Evolutionary conservation across 2,329 filamentous ascomycete species (phyloP).

Genomic region (Stagonosporopsis cucurbitacearum): DNA sequence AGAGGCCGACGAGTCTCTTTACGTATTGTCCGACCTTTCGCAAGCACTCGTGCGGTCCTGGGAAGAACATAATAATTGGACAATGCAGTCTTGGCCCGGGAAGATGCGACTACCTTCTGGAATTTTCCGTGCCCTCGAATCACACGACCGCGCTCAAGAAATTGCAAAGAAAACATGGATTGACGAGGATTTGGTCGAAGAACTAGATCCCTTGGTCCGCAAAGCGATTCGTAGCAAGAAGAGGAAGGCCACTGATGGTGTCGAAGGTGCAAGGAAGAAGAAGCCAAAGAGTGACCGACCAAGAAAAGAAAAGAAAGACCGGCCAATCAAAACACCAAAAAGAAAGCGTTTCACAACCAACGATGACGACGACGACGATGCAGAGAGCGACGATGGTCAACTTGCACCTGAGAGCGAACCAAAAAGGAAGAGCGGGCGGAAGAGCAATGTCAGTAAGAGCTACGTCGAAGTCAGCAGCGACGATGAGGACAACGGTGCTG

Average conservation of each 20-base stretch:
- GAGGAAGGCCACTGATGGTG: constrained; percentile 41
- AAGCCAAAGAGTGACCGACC: constrained; percentile 34
- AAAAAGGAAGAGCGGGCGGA: constrained; percentile 51
- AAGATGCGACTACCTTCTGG: constrained; percentile 82
- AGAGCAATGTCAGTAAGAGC: constrained; percentile 49
- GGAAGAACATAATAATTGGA: constrained; percentile 85
- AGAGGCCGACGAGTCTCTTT: constrained; percentile 71
- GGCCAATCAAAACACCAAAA: constrained; percentile 49
- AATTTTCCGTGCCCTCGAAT: constrained; percentile 76
- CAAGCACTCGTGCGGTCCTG: constrained; percentile 83
- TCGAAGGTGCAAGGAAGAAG: constrained; percentile 45
- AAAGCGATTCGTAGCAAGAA: constrained; percentile 68
- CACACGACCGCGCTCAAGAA: constrained; percentile 78
- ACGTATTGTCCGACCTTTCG: constrained; percentile 85
- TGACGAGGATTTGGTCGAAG: constrained; percentile 74
- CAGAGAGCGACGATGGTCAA: constrained; percentile 34
- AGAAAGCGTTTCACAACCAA: constrained; percentile 41
- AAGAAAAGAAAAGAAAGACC: constrained; percentile 37
- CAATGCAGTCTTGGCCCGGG: constrained; percentile 79
- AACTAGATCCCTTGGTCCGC: constrained; percentile 78
- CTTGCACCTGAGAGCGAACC: constrained; percentile 49
- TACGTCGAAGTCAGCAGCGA: constrained; percentile 55
- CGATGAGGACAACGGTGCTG: constrained; percentile 48
- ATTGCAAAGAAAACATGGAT: constrained; percentile 88
- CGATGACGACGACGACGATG: constrained; percentile 43